phyloP scores from a whole-genome alignment of 345 rosid genomes.

The Pugionium dolabratum region DNA sequence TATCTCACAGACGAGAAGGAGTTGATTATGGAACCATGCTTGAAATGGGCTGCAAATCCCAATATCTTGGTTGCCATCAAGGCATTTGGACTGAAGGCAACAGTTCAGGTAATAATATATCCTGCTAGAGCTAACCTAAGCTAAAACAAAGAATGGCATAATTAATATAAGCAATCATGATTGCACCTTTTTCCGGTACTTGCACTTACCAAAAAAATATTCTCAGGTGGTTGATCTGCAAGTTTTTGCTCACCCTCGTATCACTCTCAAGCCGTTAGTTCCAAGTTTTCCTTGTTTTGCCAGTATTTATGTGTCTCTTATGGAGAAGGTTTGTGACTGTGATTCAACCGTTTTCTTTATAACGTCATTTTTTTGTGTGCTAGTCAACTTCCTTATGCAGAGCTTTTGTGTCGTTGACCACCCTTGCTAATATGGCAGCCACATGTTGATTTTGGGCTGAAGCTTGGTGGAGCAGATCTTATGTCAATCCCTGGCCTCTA shows the following conservation, averaged over 20 bases:
- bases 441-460: conserved; percentile 91
- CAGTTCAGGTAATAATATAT: conserved; percentile 68
- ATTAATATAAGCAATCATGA: background rate
- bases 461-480: conserved; percentile 91
- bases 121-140: background rate
- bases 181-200: background rate
- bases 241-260: conserved; percentile 86
- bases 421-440: conserved; percentile 60
- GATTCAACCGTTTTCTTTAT: conserved; percentile 5
- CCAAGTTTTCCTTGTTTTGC: conserved; percentile 98
- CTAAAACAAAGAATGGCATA: background rate
- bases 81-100: conserved; percentile 92
- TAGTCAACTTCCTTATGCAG: background rate
- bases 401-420: conserved; percentile 18
- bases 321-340: conserved; percentile 76
- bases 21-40: conserved; percentile 86
- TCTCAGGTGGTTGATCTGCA: conserved; percentile 85
- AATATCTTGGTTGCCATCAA: conserved; percentile 69
- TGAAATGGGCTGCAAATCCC: conserved; percentile 97
- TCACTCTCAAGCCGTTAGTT: conserved; percentile 92
- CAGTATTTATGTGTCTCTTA: conserved; percentile 77
- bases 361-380: background rate
- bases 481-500: conserved; percentile 98
- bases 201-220: background rate
- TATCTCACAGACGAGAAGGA: conserved; percentile 94